Percentiles rank a stretch among this genome's conserved stretches.
These are phyloP conservation scores for Hypericum perforatum DNA, from an alignment of 345 rosid species.

Conservation along the genomic window DNA sequence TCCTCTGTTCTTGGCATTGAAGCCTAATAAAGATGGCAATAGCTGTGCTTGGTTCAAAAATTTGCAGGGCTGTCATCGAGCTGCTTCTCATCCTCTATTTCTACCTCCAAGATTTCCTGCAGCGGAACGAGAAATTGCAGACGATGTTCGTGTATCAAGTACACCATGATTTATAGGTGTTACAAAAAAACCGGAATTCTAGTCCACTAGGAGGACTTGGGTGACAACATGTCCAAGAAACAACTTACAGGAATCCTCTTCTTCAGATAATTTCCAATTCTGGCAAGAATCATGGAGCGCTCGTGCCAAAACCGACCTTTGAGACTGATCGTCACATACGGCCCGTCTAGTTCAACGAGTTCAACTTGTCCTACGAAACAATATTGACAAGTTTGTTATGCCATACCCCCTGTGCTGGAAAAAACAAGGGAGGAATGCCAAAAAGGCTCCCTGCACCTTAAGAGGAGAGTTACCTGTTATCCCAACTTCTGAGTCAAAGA, in stretches of 20 bases:
- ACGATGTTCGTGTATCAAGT: background rate
- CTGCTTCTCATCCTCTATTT: conserved; percentile 80
- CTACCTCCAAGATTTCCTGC: conserved; percentile 82
- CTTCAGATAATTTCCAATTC: conserved; percentile 79
- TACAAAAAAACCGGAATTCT: too few relatives aligned
- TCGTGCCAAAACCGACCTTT: conserved; percentile 87
- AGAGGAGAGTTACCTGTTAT: conserved; percentile 58
- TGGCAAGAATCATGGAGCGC: conserved; percentile 67
- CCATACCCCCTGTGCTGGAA: background rate
- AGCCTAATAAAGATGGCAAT: too few relatives aligned
- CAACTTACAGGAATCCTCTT: conserved; percentile 80
- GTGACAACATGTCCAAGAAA: background rate
- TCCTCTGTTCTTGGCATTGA: too few relatives aligned
- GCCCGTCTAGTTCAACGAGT: conserved; percentile 84
- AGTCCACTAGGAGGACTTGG: too few relatives aligned
- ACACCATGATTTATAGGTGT: too few relatives aligned
- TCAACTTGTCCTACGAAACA: conserved; percentile 44
- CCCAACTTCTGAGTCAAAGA: conserved; percentile 66
- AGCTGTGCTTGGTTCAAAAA: conserved; percentile 33
- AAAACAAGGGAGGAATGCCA: background rate
- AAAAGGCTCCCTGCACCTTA: conserved; percentile 3
- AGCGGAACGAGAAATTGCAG: background rate
- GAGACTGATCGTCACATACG: conserved; percentile 74
- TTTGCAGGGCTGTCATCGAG: conserved; percentile 87
- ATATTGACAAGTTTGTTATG: background rate